Evolutionary conservation across 345 rosid species (phyloP), one percentile per base, ranked within the genome.

Genomic region (Lumnitzera racemosa): DNA sequence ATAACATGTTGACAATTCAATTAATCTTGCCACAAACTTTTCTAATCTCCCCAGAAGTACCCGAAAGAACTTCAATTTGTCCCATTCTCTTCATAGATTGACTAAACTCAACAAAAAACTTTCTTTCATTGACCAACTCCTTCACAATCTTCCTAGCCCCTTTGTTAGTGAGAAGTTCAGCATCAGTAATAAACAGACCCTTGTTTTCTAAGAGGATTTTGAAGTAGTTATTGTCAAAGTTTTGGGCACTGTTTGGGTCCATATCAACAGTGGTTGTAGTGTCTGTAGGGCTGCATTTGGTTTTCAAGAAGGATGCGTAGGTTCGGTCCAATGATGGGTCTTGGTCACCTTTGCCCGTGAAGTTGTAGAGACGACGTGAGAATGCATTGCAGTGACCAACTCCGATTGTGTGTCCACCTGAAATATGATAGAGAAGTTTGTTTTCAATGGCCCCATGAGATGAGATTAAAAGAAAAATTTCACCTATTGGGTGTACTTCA

Each of bases 391-490:
- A 85, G 24, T 16, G 88, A 12, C 80, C 82, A 25, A 75, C 64
- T 48, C 86, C 89, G 16, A 83, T 76, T 12, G 96, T 81, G 65
- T 85, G 88, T 24, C 81, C 91, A 47, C 90, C 90, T 88, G 69
- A 65, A 66, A 13, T 68, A 13, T 43, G 23, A 53, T 15, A 17
- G 53, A 17, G 16, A 57, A 57, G 3, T 20, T 47, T 25, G 51
- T 51, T 47, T 2, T 17, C 12, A 24, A 24, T 4, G 27, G 23
- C 5, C 20, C 29, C 20, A 36, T 15, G 25, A 2, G 12, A 36
- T 15, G 25, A 2, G 12, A 46, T 9, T 23, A 27, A 27, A 27
- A 27, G 31, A 27, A 3, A 20, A 20, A 20, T 20, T 20, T 20
- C 20, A 20, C 20, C 20, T 20, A 20, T 20, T 20, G 20, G 20